Percentiles rank a stretch among this genome's conserved stretches.
phyloP scores from a whole-genome alignment of 2,329 filamentous ascomycete genomes.

The Ascochyta rabiei region DNA sequence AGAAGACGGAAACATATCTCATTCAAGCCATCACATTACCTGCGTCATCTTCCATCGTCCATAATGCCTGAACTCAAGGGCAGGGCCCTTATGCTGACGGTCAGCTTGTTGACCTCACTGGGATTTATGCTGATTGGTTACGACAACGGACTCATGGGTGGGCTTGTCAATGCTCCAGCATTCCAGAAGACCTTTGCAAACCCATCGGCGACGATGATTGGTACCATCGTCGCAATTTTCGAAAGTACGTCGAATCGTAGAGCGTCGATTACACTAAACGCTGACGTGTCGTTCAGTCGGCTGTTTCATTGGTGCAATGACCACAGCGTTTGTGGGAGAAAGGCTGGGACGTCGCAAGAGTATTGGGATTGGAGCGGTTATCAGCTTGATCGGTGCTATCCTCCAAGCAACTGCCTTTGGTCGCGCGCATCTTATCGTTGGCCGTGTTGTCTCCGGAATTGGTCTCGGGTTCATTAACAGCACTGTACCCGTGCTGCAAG shows the following conservation, averaged over 20 bases:
- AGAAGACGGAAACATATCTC: not conserved
- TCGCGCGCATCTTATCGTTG: constrained; percentile 24
- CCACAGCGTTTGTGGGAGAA: constrained; percentile 57
- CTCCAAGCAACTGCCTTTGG: constrained; percentile 22
- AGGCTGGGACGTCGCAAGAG: constrained; percentile 55
- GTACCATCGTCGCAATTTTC: constrained; percentile 27
- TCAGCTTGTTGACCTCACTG: constrained; percentile 25
- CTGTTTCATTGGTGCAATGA: constrained; percentile 48
- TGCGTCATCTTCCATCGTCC: not conserved
- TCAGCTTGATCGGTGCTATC: constrained; percentile 21
- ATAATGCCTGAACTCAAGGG: constrained; percentile 25
- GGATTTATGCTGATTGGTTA: constrained; percentile 54
- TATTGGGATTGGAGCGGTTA: constrained; percentile 20
- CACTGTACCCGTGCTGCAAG: constrained; percentile 23
- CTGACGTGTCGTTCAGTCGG: constrained; percentile 38
- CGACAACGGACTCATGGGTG: constrained; percentile 72
- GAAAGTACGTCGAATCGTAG: constrained; percentile 15
- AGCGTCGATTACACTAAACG: not conserved
- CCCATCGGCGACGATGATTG: constrained; percentile 25
- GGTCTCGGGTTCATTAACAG: constrained; percentile 33
- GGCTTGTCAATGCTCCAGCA: constrained; percentile 68
- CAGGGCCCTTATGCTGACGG: constrained; percentile 23
- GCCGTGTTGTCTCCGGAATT: constrained; percentile 34
- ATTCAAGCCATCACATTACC: not conserved
- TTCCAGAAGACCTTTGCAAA: constrained; percentile 52